Evolutionary conservation across 257 asterid genomes (phyloP).

Genomic region (Penstemon eatonii): DNA sequence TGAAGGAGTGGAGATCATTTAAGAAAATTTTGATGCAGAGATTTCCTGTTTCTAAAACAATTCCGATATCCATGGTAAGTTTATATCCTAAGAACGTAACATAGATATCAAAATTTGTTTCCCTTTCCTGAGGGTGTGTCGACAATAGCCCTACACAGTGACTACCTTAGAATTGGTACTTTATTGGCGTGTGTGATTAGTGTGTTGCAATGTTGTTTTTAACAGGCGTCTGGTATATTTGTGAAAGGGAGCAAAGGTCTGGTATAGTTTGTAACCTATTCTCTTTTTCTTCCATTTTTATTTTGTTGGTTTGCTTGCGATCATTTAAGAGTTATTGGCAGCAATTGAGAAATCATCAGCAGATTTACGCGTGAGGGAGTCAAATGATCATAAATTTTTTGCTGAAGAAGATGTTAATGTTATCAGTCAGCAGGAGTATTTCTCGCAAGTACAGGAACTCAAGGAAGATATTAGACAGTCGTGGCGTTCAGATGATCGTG

Average conservation of each 20-base stretch:
- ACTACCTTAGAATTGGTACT: slow-evolving; percentile 10
- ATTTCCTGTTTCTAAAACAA: slow-evolving; percentile 61
- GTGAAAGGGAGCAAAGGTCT: slow-evolving; percentile 68
- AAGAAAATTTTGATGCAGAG: slow-evolving; percentile 70
- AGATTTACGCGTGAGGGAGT: slow-evolving; percentile 56
- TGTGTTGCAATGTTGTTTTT: slow-evolving; percentile 25
- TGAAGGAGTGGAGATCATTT: slow-evolving; percentile 65
- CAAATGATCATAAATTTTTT: slow-evolving; percentile 48
- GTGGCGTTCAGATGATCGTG: slow-evolving; percentile 75
- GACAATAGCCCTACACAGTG: not conserved
- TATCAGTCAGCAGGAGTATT: slow-evolving; percentile 68
- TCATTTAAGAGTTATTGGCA: slow-evolving; percentile 36
- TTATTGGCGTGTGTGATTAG: not conserved
- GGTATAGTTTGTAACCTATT: slow-evolving; percentile 24
- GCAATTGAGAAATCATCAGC: slow-evolving; percentile 46
- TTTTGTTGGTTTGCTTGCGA: slow-evolving; percentile 27
- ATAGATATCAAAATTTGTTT: not conserved
- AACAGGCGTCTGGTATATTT: slow-evolving; percentile 53
- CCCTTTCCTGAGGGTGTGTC: not conserved
- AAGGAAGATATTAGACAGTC: slow-evolving; percentile 66
- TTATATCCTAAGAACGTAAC: slow-evolving; percentile 11
- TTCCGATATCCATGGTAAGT: slow-evolving; percentile 51
- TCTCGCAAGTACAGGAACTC: slow-evolving; percentile 63
- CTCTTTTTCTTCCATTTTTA: slow-evolving; percentile 9
- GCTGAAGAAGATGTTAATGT: slow-evolving; percentile 56